Evolutionary conservation across 2,329 filamentous ascomycete genomes (phyloP).

Genomic region (Bretziella fagacearum): DNA sequence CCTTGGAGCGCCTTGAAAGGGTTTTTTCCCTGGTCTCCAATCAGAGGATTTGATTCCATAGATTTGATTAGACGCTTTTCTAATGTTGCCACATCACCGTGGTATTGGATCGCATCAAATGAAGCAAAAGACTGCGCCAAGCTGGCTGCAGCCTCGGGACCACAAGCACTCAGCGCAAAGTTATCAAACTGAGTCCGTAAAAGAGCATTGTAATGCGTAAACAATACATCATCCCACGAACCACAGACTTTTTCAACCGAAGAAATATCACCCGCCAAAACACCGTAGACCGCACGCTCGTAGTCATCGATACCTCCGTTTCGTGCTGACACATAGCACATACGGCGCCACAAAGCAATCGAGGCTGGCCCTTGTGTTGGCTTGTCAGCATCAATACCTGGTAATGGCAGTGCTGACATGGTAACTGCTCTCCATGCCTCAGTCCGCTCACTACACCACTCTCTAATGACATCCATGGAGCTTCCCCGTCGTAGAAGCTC

Average conservation of each 20-base stretch:
- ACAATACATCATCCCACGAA: constrained; percentile 74
- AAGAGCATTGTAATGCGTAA: constrained; percentile 74
- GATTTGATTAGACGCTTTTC: constrained; percentile 42
- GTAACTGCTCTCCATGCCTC: constrained; percentile 81
- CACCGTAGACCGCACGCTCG: constrained; percentile 76
- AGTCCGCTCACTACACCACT: constrained; percentile 73
- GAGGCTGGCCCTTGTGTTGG: constrained; percentile 26
- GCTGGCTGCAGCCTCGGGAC: constrained; percentile 35
- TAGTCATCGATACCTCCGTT: constrained; percentile 56
- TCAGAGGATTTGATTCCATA: constrained; percentile 39
- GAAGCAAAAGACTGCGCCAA: constrained; percentile 41
- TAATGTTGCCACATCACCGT: constrained; percentile 36
- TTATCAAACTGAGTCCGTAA: constrained; percentile 63
- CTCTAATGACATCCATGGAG: constrained; percentile 52
- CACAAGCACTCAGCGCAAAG: constrained; percentile 42
- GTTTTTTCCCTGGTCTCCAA: constrained; percentile 39
- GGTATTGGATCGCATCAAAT: constrained; percentile 48
- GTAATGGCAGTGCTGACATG: constrained; percentile 54
- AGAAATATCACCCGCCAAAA: constrained; percentile 69
- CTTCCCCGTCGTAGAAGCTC: constrained; percentile 80
- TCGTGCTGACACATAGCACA: constrained; percentile 55
- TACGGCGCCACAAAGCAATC: constrained; percentile 56
- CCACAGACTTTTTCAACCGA: constrained; percentile 62
- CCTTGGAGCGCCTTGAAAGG: constrained; percentile 64
- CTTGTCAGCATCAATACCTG: constrained; percentile 26